Evolutionary conservation across 148 eudicot species (phyloP).

Genomic region (Suaeda aralocaspica): DNA sequence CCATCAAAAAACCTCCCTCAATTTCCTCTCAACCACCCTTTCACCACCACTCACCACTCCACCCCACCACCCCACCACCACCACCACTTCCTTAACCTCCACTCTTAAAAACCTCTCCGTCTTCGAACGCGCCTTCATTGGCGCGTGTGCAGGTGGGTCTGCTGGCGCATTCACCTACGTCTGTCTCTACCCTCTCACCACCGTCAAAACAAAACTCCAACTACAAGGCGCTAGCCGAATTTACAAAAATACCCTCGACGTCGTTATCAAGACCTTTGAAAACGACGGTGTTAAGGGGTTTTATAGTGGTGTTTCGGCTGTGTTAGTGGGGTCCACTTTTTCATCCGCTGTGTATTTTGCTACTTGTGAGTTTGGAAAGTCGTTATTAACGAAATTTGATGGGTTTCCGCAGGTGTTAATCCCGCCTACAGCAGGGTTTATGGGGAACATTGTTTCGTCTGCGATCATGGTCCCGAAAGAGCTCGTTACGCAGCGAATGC

Average conservation of each 20-base stretch:
- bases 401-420: slow-evolving; percentile 52
- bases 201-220: slow-evolving; percentile 86
- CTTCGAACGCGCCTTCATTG: slow-evolving; percentile 70
- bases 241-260: slow-evolving; percentile 71
- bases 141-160: slow-evolving; percentile 76
- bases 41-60: too few relatives aligned
- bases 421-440: slow-evolving; percentile 85
- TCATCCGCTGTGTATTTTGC: slow-evolving; percentile 90
- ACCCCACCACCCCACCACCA: slow-evolving; percentile 44
- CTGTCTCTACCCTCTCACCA: slow-evolving; percentile 77
- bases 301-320: slow-evolving; percentile 84
- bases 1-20: background rate
- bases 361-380: slow-evolving; percentile 90
- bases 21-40: slow-evolving; percentile 57
- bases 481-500: slow-evolving; percentile 77
- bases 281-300: slow-evolving; percentile 70
- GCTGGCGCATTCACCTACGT: slow-evolving; percentile 90
- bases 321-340: slow-evolving; percentile 68
- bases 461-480: slow-evolving; percentile 96
- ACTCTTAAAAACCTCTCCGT: slow-evolving; percentile 50
- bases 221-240: slow-evolving; percentile 73
- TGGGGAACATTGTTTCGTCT: slow-evolving; percentile 87
- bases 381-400: slow-evolving; percentile 54
- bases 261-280: slow-evolving; percentile 60
- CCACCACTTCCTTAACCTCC: slow-evolving; percentile 39